Conservation (phyloP, 225 moss, liverwort and hornwort species). For the Sphagnum contortum region DNA sequence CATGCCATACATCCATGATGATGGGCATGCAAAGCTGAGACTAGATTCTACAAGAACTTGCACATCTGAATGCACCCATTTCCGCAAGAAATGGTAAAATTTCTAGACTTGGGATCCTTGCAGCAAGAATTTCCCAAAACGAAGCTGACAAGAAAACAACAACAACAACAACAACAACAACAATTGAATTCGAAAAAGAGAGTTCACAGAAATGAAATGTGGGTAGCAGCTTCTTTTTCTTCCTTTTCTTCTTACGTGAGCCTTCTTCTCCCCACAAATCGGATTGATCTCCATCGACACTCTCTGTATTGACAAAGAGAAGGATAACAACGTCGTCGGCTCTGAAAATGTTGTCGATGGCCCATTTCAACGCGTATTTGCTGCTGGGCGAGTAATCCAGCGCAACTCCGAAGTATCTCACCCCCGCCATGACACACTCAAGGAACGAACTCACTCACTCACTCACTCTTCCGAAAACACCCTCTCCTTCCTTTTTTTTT, state of each 20-base stretch:
- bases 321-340: constrained; percentile 50
- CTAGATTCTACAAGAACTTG: no score
- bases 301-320: constrained; percentile 47
- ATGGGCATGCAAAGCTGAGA: no score
- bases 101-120: no score
- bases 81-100: no score
- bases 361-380: constrained; percentile 58
- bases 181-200: not conserved
- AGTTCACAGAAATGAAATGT: no score
- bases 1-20: no score
- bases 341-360: constrained; percentile 46
- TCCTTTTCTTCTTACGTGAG: constrained; percentile 25
- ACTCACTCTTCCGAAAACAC: not conserved
- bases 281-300: constrained; percentile 25
- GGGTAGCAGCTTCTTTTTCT: no score
- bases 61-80: no score
- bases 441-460: no score
- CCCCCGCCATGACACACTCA: constrained; percentile 13
- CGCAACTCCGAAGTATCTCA: constrained; percentile 52
- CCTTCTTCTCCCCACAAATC: constrained; percentile 42
- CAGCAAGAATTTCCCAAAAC: no score
- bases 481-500: not conserved
- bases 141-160: no score
- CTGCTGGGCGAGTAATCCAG: constrained; percentile 62
- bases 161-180: no score